Base-by-base conservation (phyloP, 2,329 filamentous ascomycete species). In the Myriangium duriaei region DNA sequence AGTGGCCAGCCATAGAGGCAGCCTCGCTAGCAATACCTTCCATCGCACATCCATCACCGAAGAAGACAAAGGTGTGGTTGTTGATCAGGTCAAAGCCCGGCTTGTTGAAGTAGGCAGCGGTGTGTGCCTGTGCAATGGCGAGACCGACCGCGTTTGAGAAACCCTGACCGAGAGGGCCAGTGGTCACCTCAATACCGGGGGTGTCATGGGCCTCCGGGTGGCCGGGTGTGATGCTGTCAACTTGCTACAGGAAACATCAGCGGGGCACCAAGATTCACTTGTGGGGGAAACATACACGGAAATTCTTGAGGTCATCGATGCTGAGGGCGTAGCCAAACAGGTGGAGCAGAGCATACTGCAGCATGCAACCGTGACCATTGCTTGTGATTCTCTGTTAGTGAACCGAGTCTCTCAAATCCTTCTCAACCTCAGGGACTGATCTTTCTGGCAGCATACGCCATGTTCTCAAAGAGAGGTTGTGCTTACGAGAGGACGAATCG, bases 311-410 rank as follows among this genome's bases (percentile, higher is more conserved):
- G 67, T 96, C 91, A 56, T 98, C 83, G 45, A 98, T 71, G 56
- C 75, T 74, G 52, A 98, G 54, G 47, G 68, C 75, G 63, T 93
- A 98, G 63, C 91, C 91, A 66, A 87, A 94, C 41, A 98, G 74
- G 72, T 98, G 91, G 56, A 98, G 81, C 52, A 98, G 76, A 56
- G 88, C 82, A 79, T 98, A 98, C 64, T 95, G 91, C 45, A 98
- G 84, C 87, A 98, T 94, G 76, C 91, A 98, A 54, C 81, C 91
- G 69, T 98, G 91, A 53, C 91, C 91, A 72, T 98, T 98, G 45
- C 87, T 95, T 54, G 9, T 30, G 32, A 4, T 11, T 24, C 31
- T 38, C 28, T 34, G 38, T 41, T 33, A 43, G 38, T 31, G 9
- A n/a, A n/a, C n/a, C n/a, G n/a, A n/a, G n/a, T n/a, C n/a, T n/a